phyloP scores from a whole-genome alignment of 768 basidiomycete genomes.

The Pleurotus tuber-regium region DNA sequence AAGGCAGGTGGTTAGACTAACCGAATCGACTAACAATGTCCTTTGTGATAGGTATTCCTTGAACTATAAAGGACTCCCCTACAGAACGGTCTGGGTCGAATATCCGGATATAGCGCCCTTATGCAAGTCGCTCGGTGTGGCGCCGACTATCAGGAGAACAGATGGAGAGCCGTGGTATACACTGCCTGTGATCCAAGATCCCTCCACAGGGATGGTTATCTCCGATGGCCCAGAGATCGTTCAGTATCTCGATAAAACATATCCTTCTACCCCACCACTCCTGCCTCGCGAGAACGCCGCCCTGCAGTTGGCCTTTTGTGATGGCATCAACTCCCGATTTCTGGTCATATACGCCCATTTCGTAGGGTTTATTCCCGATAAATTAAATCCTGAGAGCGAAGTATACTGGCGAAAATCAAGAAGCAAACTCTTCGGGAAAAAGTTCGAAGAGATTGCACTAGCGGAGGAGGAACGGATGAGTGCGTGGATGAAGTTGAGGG shows the following conservation, averaged over 20 bases:
- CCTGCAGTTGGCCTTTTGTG: not conserved
- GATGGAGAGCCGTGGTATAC: constrained; percentile 28
- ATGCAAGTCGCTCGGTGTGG: constrained; percentile 23
- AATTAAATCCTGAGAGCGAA: not conserved
- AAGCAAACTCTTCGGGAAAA: not conserved
- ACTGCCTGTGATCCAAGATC: constrained; percentile 27
- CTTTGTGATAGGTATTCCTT: not conserved
- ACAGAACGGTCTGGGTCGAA: constrained; percentile 24
- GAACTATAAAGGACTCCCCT: constrained; percentile 27
- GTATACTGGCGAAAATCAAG: not conserved
- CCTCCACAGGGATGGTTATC: constrained; percentile 19
- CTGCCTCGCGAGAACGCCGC: not conserved
- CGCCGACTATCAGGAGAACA: constrained; percentile 23
- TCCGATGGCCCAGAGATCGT: constrained; percentile 34
- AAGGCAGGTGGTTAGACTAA: too few species aligned
- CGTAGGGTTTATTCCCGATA: not conserved
- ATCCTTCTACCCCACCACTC: constrained; percentile 14
- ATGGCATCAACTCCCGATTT: not conserved
- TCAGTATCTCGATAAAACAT: constrained; percentile 32
- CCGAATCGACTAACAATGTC: not conserved
- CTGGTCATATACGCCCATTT: not conserved
- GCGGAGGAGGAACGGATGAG: not conserved
- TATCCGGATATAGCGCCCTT: constrained; percentile 23
- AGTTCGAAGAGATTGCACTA: not conserved
- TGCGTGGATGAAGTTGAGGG: not conserved